Evolutionary conservation across 2,329 filamentous ascomycete genomes (phyloP).

Genomic region (Hymenotorrendiella dingleyae): DNA sequence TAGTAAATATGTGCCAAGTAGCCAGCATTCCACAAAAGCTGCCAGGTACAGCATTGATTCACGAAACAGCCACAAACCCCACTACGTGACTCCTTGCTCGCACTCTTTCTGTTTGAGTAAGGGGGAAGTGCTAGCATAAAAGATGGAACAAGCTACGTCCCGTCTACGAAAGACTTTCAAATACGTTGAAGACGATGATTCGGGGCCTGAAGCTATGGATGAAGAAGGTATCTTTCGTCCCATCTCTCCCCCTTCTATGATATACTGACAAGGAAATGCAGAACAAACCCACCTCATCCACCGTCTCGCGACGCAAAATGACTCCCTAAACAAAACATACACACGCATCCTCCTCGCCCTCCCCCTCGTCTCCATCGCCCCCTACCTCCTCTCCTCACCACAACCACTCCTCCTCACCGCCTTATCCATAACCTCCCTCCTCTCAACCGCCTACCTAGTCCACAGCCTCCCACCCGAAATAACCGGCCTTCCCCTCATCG

Average conservation of each 20-base stretch:
- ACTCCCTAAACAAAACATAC: slow-evolving; percentile 52
- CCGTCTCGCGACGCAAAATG: slow-evolving; percentile 49
- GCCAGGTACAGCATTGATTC: too few species aligned
- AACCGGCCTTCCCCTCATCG: slow-evolving; percentile 48
- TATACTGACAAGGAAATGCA: slow-evolving; percentile 31
- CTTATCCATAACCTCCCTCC: slow-evolving; percentile 57
- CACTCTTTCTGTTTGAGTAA: too few species aligned
- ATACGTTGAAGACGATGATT: slow-evolving; percentile 51
- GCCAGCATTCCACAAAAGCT: too few species aligned
- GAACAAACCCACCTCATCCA: slow-evolving; percentile 62
- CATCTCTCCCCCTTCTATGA: neutral
- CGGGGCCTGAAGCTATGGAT: slow-evolving; percentile 58
- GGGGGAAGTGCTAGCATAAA: too few species aligned
- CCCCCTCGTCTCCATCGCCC: slow-evolving; percentile 49
- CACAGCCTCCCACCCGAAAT: slow-evolving; percentile 46
- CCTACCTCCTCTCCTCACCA: slow-evolving; percentile 43
- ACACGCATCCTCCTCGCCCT: slow-evolving; percentile 52
- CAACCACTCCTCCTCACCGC: slow-evolving; percentile 35
- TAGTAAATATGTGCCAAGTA: too few species aligned
- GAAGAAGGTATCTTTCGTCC: slow-evolving; percentile 56
- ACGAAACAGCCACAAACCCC: too few species aligned
- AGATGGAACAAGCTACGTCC: slow-evolving; percentile 36
- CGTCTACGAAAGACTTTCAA: slow-evolving; percentile 72
- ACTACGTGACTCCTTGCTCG: too few species aligned
- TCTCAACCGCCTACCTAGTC: slow-evolving; percentile 56